Base-by-base conservation (phyloP, 1,139 yeast species). In the Saccharomyces pastorianus region DNA sequence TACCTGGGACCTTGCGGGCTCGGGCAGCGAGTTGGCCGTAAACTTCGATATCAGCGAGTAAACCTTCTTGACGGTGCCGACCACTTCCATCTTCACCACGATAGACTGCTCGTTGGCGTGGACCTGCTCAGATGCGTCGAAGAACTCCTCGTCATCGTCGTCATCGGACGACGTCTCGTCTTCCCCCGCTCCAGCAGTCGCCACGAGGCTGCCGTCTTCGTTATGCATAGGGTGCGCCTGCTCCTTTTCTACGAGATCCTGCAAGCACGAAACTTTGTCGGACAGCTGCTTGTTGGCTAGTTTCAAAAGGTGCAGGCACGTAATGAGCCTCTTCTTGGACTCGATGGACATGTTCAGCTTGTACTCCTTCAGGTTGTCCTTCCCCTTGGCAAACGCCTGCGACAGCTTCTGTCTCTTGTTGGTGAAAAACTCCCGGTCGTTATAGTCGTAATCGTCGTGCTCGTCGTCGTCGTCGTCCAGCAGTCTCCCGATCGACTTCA, bases 21-120 rank as follows among this genome's bases (percentile, higher is more conserved):
- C 89, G 3, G 90, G 87, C 44, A 85, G 69, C 2, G 88, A 80
- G 56, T 77, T 80, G 0, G 89, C 88, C 0, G 88, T 88, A 63
- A 89, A 89, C 61, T 87, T 88, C 5, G 97, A 88, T 13, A 93
- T 86, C 46, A 93, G 82, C 47, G 84, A 82, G 47, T 91, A 90
- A 51, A 91, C 89, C 67, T 90, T 91, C 68, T 89, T 88, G 26
- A 93, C 91, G 0, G 97, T 93, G 4, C 87, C 80, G 7, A 91
- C 84, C 46, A 93, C 88, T 64, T 93, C 99, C 58, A 83, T 81
- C 62, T 88, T 87, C 48, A 93, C 77, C 56, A 82, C 78, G 6
- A 67, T 66, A 9, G 68, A 61, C 27, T 59, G 71, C 32, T 73
- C 73, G 38, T 71, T 72, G 50, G 53, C 50, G 23, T 57, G 58